Base-by-base conservation (phyloP, 129 eudicot genomes). In the Pittosporum tobira region DNA sequence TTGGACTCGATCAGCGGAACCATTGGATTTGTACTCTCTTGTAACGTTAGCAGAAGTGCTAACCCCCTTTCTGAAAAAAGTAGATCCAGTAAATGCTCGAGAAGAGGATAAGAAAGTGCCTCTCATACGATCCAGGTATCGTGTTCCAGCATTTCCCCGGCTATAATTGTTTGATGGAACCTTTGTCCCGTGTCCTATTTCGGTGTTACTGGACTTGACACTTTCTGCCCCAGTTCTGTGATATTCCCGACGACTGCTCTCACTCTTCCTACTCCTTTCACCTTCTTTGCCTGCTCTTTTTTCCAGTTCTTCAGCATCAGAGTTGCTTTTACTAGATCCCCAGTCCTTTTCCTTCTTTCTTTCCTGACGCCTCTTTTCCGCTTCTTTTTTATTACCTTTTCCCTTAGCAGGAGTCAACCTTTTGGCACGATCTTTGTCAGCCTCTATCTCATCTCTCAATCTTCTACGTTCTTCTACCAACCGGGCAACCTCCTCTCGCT, bases 401-500 rank as follows among this genome's bases (percentile, higher is more conserved):
- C 71, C 95, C 28, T 68, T 77, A 7, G 63, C 66, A 30, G 78
- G 55, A 42, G 83, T 58, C 0, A 65, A 81, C 22, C 71, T 66
- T 62, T 58, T 81, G 4, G 79, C 73, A 23, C 68, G 63, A 28
- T 83, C 85, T 60, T 68, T 85, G 58, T 77, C 88, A 36, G 85
- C 85, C 73, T 82, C 87, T 22, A 65, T 64, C 73, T 85, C 95
- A 71, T 82, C 97, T 55, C 97, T 73, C 38, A 83, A 31, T 58
- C 62, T 85, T 77, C 97, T 78, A 20, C 87, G 86, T 71, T 90
- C 97, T 77, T 90, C 97, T 18, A 90, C 95, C 72, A 90, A 61
- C 20, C 94, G 71, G 6, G 95, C 94, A 71, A 90, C 97, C 64
- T 90, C 97, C 60, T 90, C 97, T 44, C 94, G 77, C 48, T 90